Evolutionary conservation across 768 basidiomycete genomes (phyloP), one percentile per base, ranked within the genome.

Genomic region (Mycena alexandri): DNA sequence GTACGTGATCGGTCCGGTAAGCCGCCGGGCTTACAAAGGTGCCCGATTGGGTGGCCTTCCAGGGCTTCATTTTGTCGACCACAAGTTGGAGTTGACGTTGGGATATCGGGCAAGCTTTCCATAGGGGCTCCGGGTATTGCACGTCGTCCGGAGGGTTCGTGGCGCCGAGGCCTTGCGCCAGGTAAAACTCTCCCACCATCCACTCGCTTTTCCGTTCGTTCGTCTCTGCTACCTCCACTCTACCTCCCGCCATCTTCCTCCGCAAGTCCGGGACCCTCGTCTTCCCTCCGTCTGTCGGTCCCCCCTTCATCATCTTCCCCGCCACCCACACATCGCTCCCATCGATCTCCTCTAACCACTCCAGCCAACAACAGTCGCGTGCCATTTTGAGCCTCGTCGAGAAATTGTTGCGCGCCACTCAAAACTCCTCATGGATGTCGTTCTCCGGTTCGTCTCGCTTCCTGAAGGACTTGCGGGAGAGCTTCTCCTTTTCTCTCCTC

Each of bases 1-100:
- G n/a, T n/a, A n/a, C n/a, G n/a, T n/a, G n/a, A n/a, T n/a, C n/a
- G n/a, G n/a, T n/a, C n/a, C n/a, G n/a, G n/a, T n/a, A n/a, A n/a
- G n/a, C n/a, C n/a, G n/a, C n/a, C n/a, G n/a, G n/a, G n/a, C n/a
- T n/a, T n/a, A n/a, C n/a, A n/a, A 75, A 72, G 0, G 57, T 51
- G 9, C 68, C 73, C 0, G 75, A 75, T 0, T 77, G 75, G 2
- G 75, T 71, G 0, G 75, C 79, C 63, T 79, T 80, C 70, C 73
- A 74, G 0, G 72, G 68, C 13, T 69, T 69, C 12, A 80, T 71
- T 0, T 59, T 42, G 3, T 36, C n/a, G 8, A 79, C 53, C n/a
- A 29, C 29, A 6, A 29, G 29, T 29, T 29, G 29, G 29, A 29
- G 29, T 6, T 29, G 29, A 6, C 29, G 29, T 29, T 29, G 29